Conservation (phyloP, 805 yeast species). For the Myxozyma vanderwaltii region DNA sequence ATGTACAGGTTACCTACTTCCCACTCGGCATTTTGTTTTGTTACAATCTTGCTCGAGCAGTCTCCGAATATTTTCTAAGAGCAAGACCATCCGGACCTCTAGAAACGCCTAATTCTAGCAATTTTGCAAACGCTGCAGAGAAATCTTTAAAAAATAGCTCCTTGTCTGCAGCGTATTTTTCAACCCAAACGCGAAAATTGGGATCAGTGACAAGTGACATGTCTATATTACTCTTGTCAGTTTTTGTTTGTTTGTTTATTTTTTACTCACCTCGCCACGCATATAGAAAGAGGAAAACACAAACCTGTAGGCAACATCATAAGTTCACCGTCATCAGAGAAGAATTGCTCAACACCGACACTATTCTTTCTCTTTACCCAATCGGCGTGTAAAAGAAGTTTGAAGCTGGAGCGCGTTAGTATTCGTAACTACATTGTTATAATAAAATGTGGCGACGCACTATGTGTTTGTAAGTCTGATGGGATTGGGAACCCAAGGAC, state of each 20-base stretch:
- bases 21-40: background rate
- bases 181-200: conserved; percentile 60
- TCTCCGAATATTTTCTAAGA: conserved; percentile 7
- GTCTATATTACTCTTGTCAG: conserved; percentile 46
- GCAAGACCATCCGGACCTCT: conserved; percentile 52
- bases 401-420: conserved; percentile 45
- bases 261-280: no score
- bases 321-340: conserved; percentile 58
- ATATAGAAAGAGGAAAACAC: background rate
- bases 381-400: conserved; percentile 53
- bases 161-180: conserved; percentile 67
- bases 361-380: conserved; percentile 52
- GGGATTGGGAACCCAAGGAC: conserved; percentile 86
- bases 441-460: conserved; percentile 14
- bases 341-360: conserved; percentile 55
- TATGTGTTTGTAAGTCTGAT: conserved; percentile 75
- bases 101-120: conserved; percentile 74
- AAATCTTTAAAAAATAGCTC: conserved; percentile 64
- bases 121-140: conserved; percentile 64
- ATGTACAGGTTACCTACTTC: background rate
- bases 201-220: conserved; percentile 67
- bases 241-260: no score
- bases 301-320: conserved; percentile 78
- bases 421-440: background rate
- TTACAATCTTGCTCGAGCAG: conserved; percentile 7